Base-by-base conservation (phyloP, 2,329 filamentous ascomycete species). In the Volutella citrinella region DNA sequence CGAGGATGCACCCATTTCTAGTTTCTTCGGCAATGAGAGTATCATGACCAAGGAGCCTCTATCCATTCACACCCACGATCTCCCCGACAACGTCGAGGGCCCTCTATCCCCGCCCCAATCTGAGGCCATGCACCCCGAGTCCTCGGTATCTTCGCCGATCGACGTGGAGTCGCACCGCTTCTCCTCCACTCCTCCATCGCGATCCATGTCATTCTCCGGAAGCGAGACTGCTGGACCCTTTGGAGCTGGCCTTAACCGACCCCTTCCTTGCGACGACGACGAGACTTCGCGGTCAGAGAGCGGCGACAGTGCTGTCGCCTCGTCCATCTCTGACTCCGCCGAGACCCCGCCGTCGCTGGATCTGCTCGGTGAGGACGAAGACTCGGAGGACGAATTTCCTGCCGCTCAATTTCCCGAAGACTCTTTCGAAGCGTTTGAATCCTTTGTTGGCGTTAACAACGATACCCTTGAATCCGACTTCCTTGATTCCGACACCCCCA, bases 121-220 rank as follows among this genome's bases (percentile, higher is more conserved):
- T 4, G 69, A 75, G 51, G 69, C 64, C n/a, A 64, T 63, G 41
- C 68, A 59, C 28, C 69, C 68, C 9, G 66, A 72, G 19, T 67
- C 66, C 12, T 63, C 61, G 11, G 60, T 54, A 26, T 54, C 61
- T 6, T 65, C 64, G 4, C 59, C 62, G 6, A 55, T 51, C 12
- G 61, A 64, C 19, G 42, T 51, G 17, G 54, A 56, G n/a, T 56
- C 51, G 12, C 52, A 45, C 42, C 57, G 32, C 39, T 63, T 43
- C 36, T 55, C 49, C 35, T 64, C 49, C 54, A 61, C 54, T 30
- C 66, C 68, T 2, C 66, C 69, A 6, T 64, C 69, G 8, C 67
- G 72, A 34, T 69, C 68, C 11, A 59, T 72, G 34, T 77, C 74
- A 3, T 74, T 74, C 45, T 76, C 72, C 2, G 70, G 69, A 31